A percentile compares a stretch with the other conserved stretches of the same genome.
These are phyloP conservation scores for Eragrostis nindensis DNA, from an alignment of 176 grass and related monocot genomes.

Conservation along the genomic window DNA sequence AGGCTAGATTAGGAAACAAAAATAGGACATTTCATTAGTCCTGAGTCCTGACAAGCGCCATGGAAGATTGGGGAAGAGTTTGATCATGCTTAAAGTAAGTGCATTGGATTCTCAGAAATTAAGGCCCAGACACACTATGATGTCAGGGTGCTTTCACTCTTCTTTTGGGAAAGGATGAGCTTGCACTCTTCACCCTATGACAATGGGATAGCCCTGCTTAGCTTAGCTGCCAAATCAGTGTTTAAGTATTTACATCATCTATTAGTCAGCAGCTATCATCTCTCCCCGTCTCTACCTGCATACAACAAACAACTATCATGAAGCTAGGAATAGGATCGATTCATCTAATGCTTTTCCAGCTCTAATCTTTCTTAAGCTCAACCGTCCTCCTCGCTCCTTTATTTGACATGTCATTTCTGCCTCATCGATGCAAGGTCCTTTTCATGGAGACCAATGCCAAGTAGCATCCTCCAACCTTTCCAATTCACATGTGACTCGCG, in stretches of 20 bases:
- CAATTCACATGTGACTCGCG: constrained; percentile 2
- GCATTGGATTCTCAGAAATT: background rate
- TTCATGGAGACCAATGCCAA: constrained; percentile 28
- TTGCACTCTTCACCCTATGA: constrained; percentile 44
- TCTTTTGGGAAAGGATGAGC: constrained; percentile 41
- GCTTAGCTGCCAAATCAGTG: constrained; percentile 28
- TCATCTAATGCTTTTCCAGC: background rate
- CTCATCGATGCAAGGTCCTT: constrained; percentile 38
- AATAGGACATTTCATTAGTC: background rate
- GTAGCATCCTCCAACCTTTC: background rate
- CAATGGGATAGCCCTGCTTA: constrained; percentile 25
- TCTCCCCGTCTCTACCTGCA: constrained; percentile 26
- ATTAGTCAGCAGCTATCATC: constrained; percentile 29
- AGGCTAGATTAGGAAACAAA: background rate
- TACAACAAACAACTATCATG: constrained; percentile 26
- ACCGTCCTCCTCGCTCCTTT: constrained; percentile 9
- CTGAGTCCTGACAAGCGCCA: background rate
- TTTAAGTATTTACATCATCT: constrained; percentile 41
- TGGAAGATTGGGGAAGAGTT: constrained; percentile 17
- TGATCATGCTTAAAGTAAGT: constrained; percentile 40
- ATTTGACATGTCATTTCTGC: constrained; percentile 22
- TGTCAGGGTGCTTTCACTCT: constrained; percentile 13
- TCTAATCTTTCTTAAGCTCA: constrained; percentile 37
- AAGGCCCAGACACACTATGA: background rate
- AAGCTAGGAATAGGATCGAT: constrained; percentile 20